Evolutionary conservation across 192 early-diverging fungal species (phyloP), one percentile per base, ranked within the genome.

Genomic region (Powellomyces hirtus): DNA sequence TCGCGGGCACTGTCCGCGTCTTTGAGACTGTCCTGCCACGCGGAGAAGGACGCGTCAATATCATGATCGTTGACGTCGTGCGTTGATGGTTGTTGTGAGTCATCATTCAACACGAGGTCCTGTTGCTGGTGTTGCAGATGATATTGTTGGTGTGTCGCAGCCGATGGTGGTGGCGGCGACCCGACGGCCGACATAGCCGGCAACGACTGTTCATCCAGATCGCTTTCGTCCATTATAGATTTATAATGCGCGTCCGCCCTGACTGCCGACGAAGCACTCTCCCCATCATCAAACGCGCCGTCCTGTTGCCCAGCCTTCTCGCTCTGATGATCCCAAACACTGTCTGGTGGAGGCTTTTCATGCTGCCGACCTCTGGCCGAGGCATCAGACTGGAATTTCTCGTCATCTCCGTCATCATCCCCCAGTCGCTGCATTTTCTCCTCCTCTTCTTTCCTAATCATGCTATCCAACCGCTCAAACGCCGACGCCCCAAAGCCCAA

Each of bases 201-300:
- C 24, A 56, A 34, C 16, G 29, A 30, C 2, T 33, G 53, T 5
- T 56, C 53, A 34, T 56, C 53, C 18, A 56, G 20, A 56, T 56
- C 53, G 29, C 29, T 33, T 16, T 56, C 53, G 53, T 56, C 53
- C 53, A 56, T 27, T 27, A 56, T 56, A 4, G 53, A 56, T 34
- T 56, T 56, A 29, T 56, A 34, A 16, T 29, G 27, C 5, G 31
- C 20, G 4, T 56, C 53, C 7, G 53, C 5, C 29, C 20, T 22
- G 26, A 56, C 27, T 2, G 33, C 53, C 18, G 53, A 31, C 4
- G 53, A 56, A 29, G 53, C 31, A 29, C 53, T 56, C 7, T 27
- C 53, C 20, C 53, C 53, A 16, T 56, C 53, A 6, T 56, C 53
- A 5, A 33, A 2, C 16, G 10, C 29, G 29, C 3, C 5, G 53